Evolutionary conservation across 176 grass and related monocot species (phyloP), one percentile per base, ranked within the genome.

Genomic region (Zizania latifolia): DNA sequence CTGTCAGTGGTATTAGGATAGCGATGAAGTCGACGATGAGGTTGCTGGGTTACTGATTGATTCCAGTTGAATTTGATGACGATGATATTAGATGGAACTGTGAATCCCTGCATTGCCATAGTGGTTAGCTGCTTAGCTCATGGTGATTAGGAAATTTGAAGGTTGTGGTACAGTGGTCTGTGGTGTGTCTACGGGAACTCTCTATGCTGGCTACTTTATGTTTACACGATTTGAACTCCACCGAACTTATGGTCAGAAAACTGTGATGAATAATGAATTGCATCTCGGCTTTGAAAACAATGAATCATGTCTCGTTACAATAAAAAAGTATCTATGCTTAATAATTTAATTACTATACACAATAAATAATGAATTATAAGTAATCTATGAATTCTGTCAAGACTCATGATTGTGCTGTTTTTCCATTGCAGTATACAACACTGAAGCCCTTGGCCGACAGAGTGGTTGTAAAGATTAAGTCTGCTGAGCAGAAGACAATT

Each of bases 401-500:
- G 17, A n/a, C n/a, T n/a, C n/a, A n/a, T n/a, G n/a, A n/a, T n/a
- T 75, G 26, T 32, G 10, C 30, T 74, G 58, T 63, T 51, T 44
- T 80, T 39, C 23, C 40, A 46, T 32, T 51, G 14, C 81, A 94
- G 91, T 94, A 92, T 81, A 90, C 95, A 43, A 83, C 86, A 0
- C 71, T 98, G 57, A 92, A 98, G 58, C 91, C 95, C 11, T 80
- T 94, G 79, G 86, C 67, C 5, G 85, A 94, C 56, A 88, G 91
- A 77, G 86, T 98, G 28, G 85, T 94, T 79, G 69, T 98, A 13
- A 98, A 94, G 85, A 94, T 89, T 14, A 98, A 92, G 23, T 71
- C 78, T 13, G 76, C 84, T 2, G 95, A 94, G 58, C 91, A 90
- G 26, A 89, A 86, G 71, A 94, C 95, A 29, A 81, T 58, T 11